These are phyloP conservation scores for Venturia aucupariae DNA, from an alignment of 2,329 filamentous ascomycete species.

Conservation along the genomic window DNA sequence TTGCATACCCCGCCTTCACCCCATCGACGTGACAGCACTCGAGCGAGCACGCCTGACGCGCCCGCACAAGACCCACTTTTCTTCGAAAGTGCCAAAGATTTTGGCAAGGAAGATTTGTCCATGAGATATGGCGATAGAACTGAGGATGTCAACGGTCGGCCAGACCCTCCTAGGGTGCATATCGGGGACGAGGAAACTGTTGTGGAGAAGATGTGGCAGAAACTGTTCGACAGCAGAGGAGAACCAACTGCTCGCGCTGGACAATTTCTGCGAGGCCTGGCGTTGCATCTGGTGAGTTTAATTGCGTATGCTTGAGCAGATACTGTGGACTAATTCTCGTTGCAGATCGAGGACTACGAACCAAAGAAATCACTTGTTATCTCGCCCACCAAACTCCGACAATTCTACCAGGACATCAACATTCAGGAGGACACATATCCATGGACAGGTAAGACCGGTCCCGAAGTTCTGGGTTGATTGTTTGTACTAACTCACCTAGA, in stretches of 20 bases:
- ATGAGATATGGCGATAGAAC: conserved; percentile 15
- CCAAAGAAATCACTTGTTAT: conserved; percentile 62
- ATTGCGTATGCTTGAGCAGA: neutral
- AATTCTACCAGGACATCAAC: conserved; percentile 61
- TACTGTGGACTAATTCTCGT: conserved; percentile 14
- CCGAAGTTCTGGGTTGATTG: neutral
- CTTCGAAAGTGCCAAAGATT: neutral
- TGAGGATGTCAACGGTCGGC: neutral
- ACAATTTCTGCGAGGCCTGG: conserved; percentile 64
- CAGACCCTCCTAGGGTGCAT: neutral
- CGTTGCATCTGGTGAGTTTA: conserved; percentile 57
- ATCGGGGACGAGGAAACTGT: conserved; percentile 44
- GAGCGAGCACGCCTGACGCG: conserved; percentile 28
- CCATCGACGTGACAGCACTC: conserved; percentile 25
- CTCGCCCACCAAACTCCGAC: conserved; percentile 63
- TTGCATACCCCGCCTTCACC: conserved; percentile 50
- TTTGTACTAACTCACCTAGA: neutral
- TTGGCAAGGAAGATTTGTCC: conserved; percentile 15
- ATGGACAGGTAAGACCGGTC: conserved; percentile 49
- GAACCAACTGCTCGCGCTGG: conserved; percentile 58
- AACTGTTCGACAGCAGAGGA: conserved; percentile 59
- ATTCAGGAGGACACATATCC: conserved; percentile 58
- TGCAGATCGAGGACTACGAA: conserved; percentile 58
- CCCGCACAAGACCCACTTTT: conserved; percentile 18
- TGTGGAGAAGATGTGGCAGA: conserved; percentile 67